Percentiles rank a stretch among this genome's conserved stretches.
Evolutionary conservation across 306 rosid species (phyloP).

Genomic region (Acacia acuminata): DNA sequence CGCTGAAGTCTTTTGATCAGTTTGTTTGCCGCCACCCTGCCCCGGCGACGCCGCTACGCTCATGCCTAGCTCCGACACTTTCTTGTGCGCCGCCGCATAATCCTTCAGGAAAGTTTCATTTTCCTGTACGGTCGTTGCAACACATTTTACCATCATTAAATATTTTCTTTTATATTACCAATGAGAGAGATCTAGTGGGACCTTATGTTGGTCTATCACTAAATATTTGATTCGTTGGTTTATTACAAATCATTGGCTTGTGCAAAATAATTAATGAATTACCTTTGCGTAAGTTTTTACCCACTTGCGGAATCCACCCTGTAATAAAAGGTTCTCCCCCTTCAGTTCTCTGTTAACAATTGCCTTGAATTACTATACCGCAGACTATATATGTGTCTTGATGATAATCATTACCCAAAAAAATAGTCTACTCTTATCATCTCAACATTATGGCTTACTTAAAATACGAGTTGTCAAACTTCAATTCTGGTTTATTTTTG

Average conservation of each 20-base stretch:
- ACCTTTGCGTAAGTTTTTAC: constrained; percentile 71
- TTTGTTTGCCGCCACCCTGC: not conserved
- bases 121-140: not conserved
- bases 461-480: constrained; percentile 77
- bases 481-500: too few species aligned
- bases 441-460: constrained; percentile 48
- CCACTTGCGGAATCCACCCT: constrained; percentile 34
- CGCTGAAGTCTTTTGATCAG: not conserved
- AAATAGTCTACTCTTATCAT: not conserved
- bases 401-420: not conserved
- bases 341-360: constrained; percentile 49
- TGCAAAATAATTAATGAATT: not conserved
- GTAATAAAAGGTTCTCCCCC: not conserved
- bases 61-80: constrained; percentile 77
- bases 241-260: not conserved
- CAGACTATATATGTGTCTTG: not conserved
- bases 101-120: not conserved
- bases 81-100: constrained; percentile 79
- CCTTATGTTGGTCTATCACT: not conserved
- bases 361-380: not conserved
- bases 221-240: not conserved
- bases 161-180: too few species aligned
- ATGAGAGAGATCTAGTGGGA: too few species aligned
- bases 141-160: not conserved
- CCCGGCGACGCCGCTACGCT: not conserved